These are phyloP conservation scores for Brettanomyces nanus DNA, from an alignment of 805 yeast genomes.

Conservation along the genomic window DNA sequence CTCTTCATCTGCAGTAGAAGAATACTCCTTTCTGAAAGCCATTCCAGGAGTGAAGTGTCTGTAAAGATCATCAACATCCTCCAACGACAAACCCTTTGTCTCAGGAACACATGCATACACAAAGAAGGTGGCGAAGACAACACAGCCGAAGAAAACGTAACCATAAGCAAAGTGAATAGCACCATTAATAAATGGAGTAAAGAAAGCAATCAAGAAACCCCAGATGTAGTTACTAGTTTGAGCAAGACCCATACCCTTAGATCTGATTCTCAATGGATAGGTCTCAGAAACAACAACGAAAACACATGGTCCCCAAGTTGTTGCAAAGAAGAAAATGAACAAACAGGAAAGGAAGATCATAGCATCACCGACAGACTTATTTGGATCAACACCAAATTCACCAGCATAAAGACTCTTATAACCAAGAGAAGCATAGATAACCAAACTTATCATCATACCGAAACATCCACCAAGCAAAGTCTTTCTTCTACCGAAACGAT, in stretches of 20 bases:
- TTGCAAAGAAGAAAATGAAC: conserved; percentile 56
- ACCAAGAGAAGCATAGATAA: conserved; percentile 50
- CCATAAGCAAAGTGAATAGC: conserved; percentile 62
- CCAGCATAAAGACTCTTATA: conserved; percentile 30
- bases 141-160: conserved; percentile 40
- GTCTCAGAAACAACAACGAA: conserved; percentile 56
- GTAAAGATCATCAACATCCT: conserved; percentile 57
- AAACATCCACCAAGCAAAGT: conserved; percentile 41
- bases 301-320: conserved; percentile 68
- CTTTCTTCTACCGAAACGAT: conserved; percentile 37
- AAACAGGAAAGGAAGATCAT: conserved; percentile 48
- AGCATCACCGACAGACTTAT: conserved; percentile 40
- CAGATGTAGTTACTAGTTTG: conserved; percentile 56
- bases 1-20: no score
- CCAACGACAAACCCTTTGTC: conserved; percentile 75
- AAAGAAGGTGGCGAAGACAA: not conserved
- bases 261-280: conserved; percentile 53
- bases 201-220: conserved; percentile 54
- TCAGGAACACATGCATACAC: conserved; percentile 40
- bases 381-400: conserved; percentile 27
- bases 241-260: conserved; percentile 45
- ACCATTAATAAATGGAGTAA: conserved; percentile 59
- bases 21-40: no score
- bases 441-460: conserved; percentile 43
- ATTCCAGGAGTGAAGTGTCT: no score